Evolutionary conservation across 2,329 filamentous ascomycete genomes (phyloP), one percentile per base, ranked within the genome.

Genomic region (Fusarium keratoplasticum): DNA sequence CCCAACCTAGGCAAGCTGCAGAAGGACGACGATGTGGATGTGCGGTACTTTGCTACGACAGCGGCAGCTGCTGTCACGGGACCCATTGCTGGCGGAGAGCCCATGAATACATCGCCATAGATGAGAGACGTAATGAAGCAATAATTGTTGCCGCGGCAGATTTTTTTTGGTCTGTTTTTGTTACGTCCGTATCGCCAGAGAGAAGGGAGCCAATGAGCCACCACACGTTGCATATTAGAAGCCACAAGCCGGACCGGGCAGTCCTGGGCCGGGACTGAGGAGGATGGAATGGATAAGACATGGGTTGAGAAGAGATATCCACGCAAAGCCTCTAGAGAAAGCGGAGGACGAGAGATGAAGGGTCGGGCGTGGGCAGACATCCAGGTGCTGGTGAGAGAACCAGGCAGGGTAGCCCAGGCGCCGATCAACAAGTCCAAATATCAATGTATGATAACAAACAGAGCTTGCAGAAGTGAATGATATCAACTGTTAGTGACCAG

Each of bases 21-120:
- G 87, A 94, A 96, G 86, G 96, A 99, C 82, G 94, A 97, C 76
- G 96, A 99, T 85, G 96, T 98, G 77, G 96, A 99, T 85, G 96
- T 99, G 80, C 92, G 96, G 83, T 99, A 96, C 87, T 99, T 98
- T 85, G 96, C 96, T 74, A 97, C 95, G 71, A 97, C 94, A 74
- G 96, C 96, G 58, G 92, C 93, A 70, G 91, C 89, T 83, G 85
- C 84, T 61, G 88, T 89, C 66, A 84, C 85, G 58, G 87, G 86
- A 52, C 76, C 81, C 63, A 80, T 82, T 75, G 80, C 82, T 64
- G 84, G 86, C 66, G 88, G 88, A 67, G 89, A 91, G 77, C 89
- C 89, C 38, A 91, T 91, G 89, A 90, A 90, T 84, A 91, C 89
- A 78, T 90, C 89, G 82, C 89, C 89, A 86, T 91, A 90, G 87